A percentile compares a stretch with the other conserved stretches of the same genome.
Evolutionary conservation across 1,284 basidiomycete genomes (phyloP).

Genomic region (Sanguinoderma infundibulare): DNA sequence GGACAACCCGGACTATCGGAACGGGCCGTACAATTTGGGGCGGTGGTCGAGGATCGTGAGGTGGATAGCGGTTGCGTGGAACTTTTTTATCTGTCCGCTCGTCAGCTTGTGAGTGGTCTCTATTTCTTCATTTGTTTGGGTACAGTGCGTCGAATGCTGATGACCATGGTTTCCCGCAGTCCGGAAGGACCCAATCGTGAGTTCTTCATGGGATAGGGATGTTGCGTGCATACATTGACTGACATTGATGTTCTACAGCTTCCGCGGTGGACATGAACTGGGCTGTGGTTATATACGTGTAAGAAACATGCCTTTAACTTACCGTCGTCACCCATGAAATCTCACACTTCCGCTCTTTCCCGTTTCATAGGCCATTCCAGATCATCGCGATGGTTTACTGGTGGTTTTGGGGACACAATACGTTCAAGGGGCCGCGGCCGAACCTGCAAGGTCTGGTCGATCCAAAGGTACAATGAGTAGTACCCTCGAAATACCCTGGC

Average conservation of each 20-base stretch:
- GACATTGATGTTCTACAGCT: background rate
- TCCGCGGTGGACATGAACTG: conserved; percentile 1
- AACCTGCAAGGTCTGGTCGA: background rate
- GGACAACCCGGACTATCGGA: background rate
- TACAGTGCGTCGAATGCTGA: background rate
- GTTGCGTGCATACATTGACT: background rate
- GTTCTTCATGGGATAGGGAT: background rate
- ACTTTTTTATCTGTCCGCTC: conserved; percentile 2
- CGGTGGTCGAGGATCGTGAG: background rate
- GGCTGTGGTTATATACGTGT: conserved; percentile 4
- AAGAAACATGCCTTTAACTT: background rate
- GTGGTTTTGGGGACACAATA: background rate
- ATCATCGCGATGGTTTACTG: background rate
- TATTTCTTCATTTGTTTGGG: no score
- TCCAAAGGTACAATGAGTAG: background rate
- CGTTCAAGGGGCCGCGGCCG: conserved; percentile 3
- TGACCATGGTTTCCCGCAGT: background rate
- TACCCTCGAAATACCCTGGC: background rate
- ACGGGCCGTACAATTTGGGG: background rate
- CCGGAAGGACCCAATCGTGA: background rate
- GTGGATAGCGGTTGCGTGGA: conserved; percentile 1
- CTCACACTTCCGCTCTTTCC: background rate
- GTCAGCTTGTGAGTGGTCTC: conserved; percentile 4
- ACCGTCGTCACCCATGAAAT: background rate
- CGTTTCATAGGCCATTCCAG: background rate